phyloP scores from a whole-genome alignment of 2,329 filamentous ascomycete genomes.

The Ascochyta fabae region DNA sequence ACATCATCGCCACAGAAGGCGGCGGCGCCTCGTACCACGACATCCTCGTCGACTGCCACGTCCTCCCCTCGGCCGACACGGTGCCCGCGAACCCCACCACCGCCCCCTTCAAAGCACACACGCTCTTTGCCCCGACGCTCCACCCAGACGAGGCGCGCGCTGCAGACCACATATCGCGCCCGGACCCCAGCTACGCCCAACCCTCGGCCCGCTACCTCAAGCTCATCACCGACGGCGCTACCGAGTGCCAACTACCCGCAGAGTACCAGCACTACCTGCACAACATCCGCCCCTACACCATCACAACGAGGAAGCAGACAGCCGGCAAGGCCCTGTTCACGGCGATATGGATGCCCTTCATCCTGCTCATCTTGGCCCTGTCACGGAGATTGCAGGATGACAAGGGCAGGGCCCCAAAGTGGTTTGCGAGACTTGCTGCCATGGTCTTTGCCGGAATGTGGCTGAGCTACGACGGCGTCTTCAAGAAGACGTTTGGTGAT shows the following conservation, averaged over 20 bases:
- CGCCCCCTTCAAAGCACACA: constrained; percentile 78
- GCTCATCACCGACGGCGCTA: constrained; percentile 77
- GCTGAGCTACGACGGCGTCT: constrained; percentile 68
- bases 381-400: constrained; percentile 64
- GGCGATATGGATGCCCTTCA: constrained; percentile 62
- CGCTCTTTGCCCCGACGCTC: constrained; percentile 71
- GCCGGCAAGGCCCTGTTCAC: constrained; percentile 71
- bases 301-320: constrained; percentile 70
- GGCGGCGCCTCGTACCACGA: constrained; percentile 86
- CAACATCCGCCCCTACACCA: constrained; percentile 71
- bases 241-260: constrained; percentile 78
- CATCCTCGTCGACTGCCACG: constrained; percentile 77
- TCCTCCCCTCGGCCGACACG: constrained; percentile 64
- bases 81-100: constrained; percentile 70
- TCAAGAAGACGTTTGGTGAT: constrained; percentile 78
- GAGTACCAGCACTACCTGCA: constrained; percentile 79
- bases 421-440: constrained; percentile 64
- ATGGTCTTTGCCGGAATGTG: constrained; percentile 66
- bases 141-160: constrained; percentile 28
- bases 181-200: constrained; percentile 76
- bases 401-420: constrained; percentile 70
- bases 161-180: constrained; percentile 60
- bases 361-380: constrained; percentile 62
- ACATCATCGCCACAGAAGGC: constrained; percentile 89
- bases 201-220: constrained; percentile 83